Base-by-base conservation (phyloP, 176 grass and related monocot genomes). In the Otatea glauca region DNA sequence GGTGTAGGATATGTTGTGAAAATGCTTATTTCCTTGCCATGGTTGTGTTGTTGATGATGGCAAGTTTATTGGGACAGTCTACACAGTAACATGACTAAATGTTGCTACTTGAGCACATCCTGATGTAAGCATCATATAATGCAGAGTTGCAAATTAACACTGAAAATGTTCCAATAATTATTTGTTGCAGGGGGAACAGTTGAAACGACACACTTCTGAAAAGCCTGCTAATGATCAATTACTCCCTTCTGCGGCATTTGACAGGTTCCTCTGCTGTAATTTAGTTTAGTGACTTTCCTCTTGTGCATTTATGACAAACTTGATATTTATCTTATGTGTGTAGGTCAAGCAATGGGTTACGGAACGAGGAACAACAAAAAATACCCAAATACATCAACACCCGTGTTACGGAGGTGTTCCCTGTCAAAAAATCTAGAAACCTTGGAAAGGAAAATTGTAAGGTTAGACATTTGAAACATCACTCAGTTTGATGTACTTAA, bases 361-460 rank as follows among this genome's bases (percentile, higher is more conserved):
- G 51, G 58, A 94, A 90, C 37, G 15, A 55, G 17, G 85, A 92
- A 45, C 79, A 80, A 24, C 74, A 66, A 48, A 99, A 96, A 69
- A 84, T 94, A 83, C 85, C 93, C 14, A 88, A 87, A 77, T 92
- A 93, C 77, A 88, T 96, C 44, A 94, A 53, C 84, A 92, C 81
- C 9, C 89, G 91, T 84, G 93, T 99, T 72, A 90, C 85, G n/a
- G 91, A 94, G 74, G 83, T 90, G 21, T 99, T 96, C 78, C 91
- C 88, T 61, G 66, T 98, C 0, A 94, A 81, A 82, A 98, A 98
- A 68, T 76, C 84, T 69, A 87, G 91, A 44, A 94, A 84, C 24
- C 39, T 76, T 75, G 88, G 89, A 64, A 95, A 98, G 42, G 92
- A 92, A 59, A 91, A 89, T 25, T 38, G 14, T 25, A 95, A 93